Percentiles rank a stretch among this genome's conserved stretches.
phyloP scores from a whole-genome alignment of 805 yeast species.

The Starmerella bombi region DNA sequence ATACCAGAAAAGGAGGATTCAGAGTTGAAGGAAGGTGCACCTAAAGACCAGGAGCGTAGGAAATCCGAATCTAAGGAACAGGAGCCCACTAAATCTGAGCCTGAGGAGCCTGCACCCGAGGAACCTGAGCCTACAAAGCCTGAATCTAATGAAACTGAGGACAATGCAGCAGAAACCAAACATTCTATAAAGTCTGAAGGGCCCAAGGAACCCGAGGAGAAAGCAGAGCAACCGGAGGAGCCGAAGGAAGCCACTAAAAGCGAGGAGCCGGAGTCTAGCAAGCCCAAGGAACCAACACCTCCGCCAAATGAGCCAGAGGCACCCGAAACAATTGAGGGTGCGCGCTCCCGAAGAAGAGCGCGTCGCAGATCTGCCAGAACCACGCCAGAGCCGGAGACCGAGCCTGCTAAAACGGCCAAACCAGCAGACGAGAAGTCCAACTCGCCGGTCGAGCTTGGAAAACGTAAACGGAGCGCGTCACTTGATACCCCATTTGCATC shows the following conservation, averaged over 20 bases:
- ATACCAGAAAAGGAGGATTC: background rate
- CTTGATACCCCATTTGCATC: background rate
- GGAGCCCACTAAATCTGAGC: too few species aligned
- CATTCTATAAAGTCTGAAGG: background rate
- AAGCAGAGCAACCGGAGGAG: background rate
- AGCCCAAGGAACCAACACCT: background rate
- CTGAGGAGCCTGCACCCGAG: too few species aligned
- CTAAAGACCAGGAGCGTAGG: too few species aligned
- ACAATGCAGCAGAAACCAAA: background rate
- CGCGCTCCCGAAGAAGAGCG: background rate
- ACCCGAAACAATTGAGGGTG: background rate
- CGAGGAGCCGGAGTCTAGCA: background rate
- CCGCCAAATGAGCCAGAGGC: background rate
- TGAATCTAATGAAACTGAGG: too few species aligned
- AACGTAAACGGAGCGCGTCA: background rate
- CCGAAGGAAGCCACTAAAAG: background rate
- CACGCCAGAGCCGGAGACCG: background rate
- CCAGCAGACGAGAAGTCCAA: background rate
- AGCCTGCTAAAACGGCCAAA: background rate
- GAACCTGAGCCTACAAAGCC: too few species aligned
- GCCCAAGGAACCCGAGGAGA: background rate
- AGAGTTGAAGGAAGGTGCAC: too few species aligned
- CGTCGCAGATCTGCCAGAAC: background rate
- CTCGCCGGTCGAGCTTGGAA: background rate
- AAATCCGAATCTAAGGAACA: too few species aligned